Evolutionary conservation across 495 filamentous ascomycete genomes (phyloP).

Genomic region (Penicillium paradoxum): DNA sequence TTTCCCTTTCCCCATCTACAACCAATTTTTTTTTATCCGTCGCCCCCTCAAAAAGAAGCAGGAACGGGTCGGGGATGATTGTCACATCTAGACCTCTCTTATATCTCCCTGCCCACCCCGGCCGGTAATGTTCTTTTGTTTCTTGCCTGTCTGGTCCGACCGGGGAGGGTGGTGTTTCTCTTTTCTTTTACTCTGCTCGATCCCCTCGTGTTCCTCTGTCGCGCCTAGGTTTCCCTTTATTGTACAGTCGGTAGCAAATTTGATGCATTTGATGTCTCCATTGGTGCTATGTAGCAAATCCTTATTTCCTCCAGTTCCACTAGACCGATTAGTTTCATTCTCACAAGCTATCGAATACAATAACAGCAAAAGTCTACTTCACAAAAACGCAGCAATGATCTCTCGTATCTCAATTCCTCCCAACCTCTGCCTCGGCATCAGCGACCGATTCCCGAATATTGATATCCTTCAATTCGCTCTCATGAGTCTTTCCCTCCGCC

Average conservation of each 20-base stretch:
- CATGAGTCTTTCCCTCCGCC: background rate
- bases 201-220: slow-evolving; percentile 27
- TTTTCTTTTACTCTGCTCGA: slow-evolving; percentile 21
- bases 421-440: background rate
- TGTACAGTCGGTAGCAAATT: slow-evolving; percentile 36
- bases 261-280: slow-evolving; percentile 32
- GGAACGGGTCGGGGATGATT: slow-evolving; percentile 16
- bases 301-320: background rate
- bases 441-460: background rate
- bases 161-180: slow-evolving; percentile 21
- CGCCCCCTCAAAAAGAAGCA: slow-evolving; percentile 21
- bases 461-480: background rate
- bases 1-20: slow-evolving; percentile 6
- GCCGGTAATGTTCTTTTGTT: slow-evolving; percentile 17
- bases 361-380: background rate
- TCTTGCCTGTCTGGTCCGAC: slow-evolving; percentile 7
- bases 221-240: slow-evolving; percentile 27
- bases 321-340: background rate
- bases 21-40: slow-evolving; percentile 12
- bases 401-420: background rate
- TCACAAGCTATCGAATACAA: background rate
- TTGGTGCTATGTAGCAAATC: slow-evolving; percentile 1
- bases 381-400: background rate
- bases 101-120: slow-evolving; percentile 9
- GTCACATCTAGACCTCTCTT: slow-evolving; percentile 21